These are phyloP conservation scores for Hirsutella minnesotensis DNA, from an alignment of 2,329 filamentous ascomycete species.

Conservation along the genomic window DNA sequence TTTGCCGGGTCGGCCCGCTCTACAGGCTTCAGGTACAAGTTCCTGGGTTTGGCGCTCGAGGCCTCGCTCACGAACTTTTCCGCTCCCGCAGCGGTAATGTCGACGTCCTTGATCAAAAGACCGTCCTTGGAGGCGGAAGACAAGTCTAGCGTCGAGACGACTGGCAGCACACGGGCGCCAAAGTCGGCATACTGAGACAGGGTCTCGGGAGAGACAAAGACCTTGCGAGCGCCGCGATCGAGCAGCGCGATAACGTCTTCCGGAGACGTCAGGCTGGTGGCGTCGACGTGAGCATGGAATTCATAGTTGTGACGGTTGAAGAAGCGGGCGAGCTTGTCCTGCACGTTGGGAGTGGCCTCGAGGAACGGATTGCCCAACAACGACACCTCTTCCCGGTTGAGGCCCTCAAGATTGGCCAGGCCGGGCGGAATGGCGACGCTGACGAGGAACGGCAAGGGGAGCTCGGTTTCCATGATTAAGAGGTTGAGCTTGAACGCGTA, in stretches of 20 bases:
- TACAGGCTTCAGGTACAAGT: constrained; percentile 38
- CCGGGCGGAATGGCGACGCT: constrained; percentile 40
- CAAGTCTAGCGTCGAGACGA: constrained; percentile 33
- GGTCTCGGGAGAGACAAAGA: constrained; percentile 67
- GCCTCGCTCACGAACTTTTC: constrained; percentile 31
- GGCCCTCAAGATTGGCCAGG: constrained; percentile 36
- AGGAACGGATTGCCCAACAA: constrained; percentile 49
- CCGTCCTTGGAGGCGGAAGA: constrained; percentile 34
- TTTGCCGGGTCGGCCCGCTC: constrained; percentile 32
- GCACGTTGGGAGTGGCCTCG: constrained; percentile 35
- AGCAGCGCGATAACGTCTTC: constrained; percentile 72
- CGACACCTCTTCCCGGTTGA: constrained; percentile 44
- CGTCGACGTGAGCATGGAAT: constrained; percentile 63
- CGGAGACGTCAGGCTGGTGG: constrained; percentile 51
- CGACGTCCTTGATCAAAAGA: constrained; percentile 40
- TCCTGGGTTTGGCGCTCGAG: constrained; percentile 32
- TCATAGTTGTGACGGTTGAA: constrained; percentile 37
- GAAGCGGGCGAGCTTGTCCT: constrained; percentile 33
- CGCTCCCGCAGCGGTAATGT: constrained; percentile 27
- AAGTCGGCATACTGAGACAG: constrained; percentile 46
- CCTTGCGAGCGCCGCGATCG: constrained; percentile 72
- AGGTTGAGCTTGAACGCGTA: neutral
- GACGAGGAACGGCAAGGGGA: constrained; percentile 52
- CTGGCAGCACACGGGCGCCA: constrained; percentile 42
- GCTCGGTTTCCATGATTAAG: constrained; percentile 47